Base-by-base conservation (phyloP, 1,284 basidiomycete genomes). In the Naganishia sp. region DNA sequence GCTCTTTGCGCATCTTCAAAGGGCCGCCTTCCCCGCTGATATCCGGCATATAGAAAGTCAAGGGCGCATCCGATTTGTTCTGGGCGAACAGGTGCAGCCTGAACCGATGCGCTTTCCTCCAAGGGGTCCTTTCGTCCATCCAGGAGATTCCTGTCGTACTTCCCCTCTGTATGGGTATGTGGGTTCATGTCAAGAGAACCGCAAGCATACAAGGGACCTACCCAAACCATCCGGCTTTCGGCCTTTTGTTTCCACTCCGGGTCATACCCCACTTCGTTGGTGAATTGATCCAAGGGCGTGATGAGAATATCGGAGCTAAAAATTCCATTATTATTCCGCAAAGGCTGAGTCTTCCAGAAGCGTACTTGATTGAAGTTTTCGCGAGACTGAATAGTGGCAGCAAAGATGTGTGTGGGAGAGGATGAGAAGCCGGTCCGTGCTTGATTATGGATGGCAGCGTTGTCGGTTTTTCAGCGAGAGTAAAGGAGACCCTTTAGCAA, bases 281-380 rank as follows among this genome's bases (percentile, higher is more conserved):
- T 68, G 70, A 81, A 82, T 69, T 83, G 82, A 59, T 83, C 81
- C 4, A 83, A 75, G 2, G 82, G 82, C 13, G 81, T 81, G 59
- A 79, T 75, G 6, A 82, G 75, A 55, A 83, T 81, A 64, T 83
- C 82, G n/a, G 80, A 78, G 69, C 81, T 77, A 42, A 13, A 28
- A 11, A 39, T 16, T 42, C 2, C 9, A 39, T 44, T 33, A 36
- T 43, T 33, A 4, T 25, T 13, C 25, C 21, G 39, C 25, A 3
- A 52, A 16, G 33, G 13, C 15, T 16, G 25, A n/a, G 45, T 18
- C 49, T 39, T 7, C 36, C 2, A 10, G 36, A 13, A 39, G 36
- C 60, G 68, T 55, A 78, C 77, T 80, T 80, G 70, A 79, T 72
- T 0, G 74, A 73, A 0, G 79, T 80, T 63, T 79, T 79, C 13